Percentiles rank a stretch among this genome's conserved stretches.
Evolutionary conservation across 1,284 basidiomycete species (phyloP).

Genomic region (Ceratorhiza oryzae-sativae): DNA sequence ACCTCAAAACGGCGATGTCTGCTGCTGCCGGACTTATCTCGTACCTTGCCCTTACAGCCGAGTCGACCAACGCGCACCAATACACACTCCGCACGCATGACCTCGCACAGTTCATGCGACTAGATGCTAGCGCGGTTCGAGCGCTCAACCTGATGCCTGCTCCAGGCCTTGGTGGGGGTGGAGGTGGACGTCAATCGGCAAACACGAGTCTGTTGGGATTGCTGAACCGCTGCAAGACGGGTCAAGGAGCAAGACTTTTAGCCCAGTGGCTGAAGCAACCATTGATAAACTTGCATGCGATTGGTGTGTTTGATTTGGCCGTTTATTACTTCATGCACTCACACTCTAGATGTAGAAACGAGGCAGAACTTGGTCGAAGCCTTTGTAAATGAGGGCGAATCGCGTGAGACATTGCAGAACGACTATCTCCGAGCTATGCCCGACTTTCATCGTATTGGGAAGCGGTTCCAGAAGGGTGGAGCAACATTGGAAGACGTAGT

Average conservation of each 20-base stretch:
- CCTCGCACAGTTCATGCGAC: conserved; percentile 91
- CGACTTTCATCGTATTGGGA: conserved; percentile 91
- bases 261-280: conserved; percentile 98
- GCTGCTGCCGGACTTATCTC: conserved; percentile 82
- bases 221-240: conserved; percentile 95
- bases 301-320: conserved; percentile 62
- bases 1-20: conserved; percentile 79
- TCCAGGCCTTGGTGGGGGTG: conserved; percentile 51
- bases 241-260: conserved; percentile 90
- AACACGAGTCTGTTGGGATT: conserved; percentile 90
- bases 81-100: conserved; percentile 89
- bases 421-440: conserved; percentile 92
- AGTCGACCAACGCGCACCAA: conserved; percentile 81
- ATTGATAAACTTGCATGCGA: conserved; percentile 91
- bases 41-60: conserved; percentile 85
- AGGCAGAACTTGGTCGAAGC: conserved; percentile 88
- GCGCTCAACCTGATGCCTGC: conserved; percentile 89
- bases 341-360: conserved; percentile 60
- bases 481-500: conserved; percentile 96
- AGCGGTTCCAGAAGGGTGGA: conserved; percentile 86
- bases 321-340: not conserved
- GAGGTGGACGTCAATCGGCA: conserved; percentile 53
- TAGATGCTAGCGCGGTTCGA: conserved; percentile 93
- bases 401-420: conserved; percentile 77
- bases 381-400: conserved; percentile 81